Evolutionary conservation across 257 asterid genomes (phyloP), one percentile per base, ranked within the genome.

Genomic region (Salvia rosmarinus): DNA sequence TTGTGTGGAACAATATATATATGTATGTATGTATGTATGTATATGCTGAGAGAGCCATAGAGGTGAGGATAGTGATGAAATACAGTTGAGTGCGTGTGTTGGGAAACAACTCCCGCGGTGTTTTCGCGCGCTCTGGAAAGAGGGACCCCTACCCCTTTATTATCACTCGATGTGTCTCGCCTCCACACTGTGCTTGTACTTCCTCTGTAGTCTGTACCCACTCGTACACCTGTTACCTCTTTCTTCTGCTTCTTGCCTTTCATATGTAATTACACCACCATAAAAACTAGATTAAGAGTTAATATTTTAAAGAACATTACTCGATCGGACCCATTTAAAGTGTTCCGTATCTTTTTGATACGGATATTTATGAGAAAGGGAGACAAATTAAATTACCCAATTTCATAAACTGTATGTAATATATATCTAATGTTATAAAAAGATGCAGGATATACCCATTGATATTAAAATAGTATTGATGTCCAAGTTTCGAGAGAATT

Each of bases 101-200:
- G 74, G 85, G 83, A 78, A 82, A 82, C 85, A 80, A 56, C 68
- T 46, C 84, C 81, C 84, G 81, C 84, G 81, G 61, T 73, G 76
- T 80, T 80, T 76, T 76, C 85, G 85, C 85, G 85, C 81, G 85
- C 71, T 65, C 35, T 39, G 43, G 7, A 61, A 52, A 0, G 37
- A 3, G 78, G 78, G 79, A 12, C 80, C 84, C 73, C 9, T 65
- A 4, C 2, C 9, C 50, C 47, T 30, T 37, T 72, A 66, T 49
- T 44, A 58, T 67, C 57, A 37, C 67, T 46, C 64, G 30, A 64
- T 42, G 39, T 50, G 74, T 71, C 54, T 43, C 37, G 9, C 67
- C 35, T 66, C 3, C 3, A 23, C 42, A 40, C 49, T 51, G 32
- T 68, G 0, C 28, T 50, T 60, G 62, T 70, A 68, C 76, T 71